phyloP scores from a whole-genome alignment of 768 basidiomycete species.

The Suillus variegatus region DNA sequence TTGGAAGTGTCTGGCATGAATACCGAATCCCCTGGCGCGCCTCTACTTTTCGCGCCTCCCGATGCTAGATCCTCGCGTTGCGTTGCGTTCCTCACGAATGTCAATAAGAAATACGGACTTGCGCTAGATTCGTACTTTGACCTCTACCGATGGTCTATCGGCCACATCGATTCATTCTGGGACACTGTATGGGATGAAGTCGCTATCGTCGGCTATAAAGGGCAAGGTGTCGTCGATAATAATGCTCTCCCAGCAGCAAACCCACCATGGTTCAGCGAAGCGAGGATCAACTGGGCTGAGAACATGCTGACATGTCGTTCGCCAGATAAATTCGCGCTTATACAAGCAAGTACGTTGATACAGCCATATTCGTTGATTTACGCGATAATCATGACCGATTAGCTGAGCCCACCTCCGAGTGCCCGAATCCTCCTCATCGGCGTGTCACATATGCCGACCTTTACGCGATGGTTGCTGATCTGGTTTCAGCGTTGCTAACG shows the following conservation, averaged over 20 bases:
- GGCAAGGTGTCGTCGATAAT: constrained; percentile 57
- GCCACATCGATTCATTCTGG: constrained; percentile 69
- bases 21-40: not conserved
- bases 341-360: constrained; percentile 63
- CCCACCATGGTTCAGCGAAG: constrained; percentile 70
- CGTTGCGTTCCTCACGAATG: constrained; percentile 47
- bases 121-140: constrained; percentile 58
- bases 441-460: constrained; percentile 58
- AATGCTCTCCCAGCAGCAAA: constrained; percentile 55
- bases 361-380: constrained; percentile 16
- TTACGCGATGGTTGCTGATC: constrained; percentile 54
- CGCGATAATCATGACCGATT: constrained; percentile 5
- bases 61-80: constrained; percentile 45
- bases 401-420: constrained; percentile 64
- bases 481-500: constrained; percentile 56
- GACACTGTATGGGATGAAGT: constrained; percentile 71
- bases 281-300: constrained; percentile 78
- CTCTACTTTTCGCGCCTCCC: constrained; percentile 42
- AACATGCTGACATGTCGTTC: constrained; percentile 70
- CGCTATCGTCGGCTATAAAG: constrained; percentile 61
- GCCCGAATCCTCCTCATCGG: constrained; percentile 45
- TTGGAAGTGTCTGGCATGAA: not conserved
- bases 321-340: constrained; percentile 58
- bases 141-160: constrained; percentile 66
- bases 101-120: constrained; percentile 51